Evolutionary conservation across 495 filamentous ascomycete genomes (phyloP).

Genomic region (Daldinia grandis): DNA sequence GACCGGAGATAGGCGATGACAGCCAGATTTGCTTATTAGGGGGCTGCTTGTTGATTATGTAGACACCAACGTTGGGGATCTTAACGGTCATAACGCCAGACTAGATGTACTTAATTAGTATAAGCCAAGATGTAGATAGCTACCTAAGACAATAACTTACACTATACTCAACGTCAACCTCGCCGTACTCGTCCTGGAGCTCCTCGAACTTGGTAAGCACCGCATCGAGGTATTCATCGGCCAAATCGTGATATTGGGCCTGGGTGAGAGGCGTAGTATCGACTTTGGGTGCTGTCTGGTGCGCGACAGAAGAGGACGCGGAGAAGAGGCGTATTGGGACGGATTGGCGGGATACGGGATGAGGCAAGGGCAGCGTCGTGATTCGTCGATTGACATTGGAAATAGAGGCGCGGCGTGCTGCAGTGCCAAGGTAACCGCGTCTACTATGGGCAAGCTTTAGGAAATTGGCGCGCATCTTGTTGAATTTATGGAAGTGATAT

Average conservation of each 20-base stretch:
- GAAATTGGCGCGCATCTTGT: conserved; percentile 44
- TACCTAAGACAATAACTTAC: conserved; percentile 54
- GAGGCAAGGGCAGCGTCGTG: not conserved
- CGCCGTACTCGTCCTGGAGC: conserved; percentile 66
- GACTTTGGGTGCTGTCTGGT: conserved; percentile 28
- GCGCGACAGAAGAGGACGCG: conserved; percentile 35
- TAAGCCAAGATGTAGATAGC: conserved; percentile 11
- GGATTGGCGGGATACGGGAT: conserved; percentile 6
- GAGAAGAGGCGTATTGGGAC: conserved; percentile 18
- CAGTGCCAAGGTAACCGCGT: conserved; percentile 21
- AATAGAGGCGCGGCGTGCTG: conserved; percentile 17
- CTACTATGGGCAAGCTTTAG: conserved; percentile 40
- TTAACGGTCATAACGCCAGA: conserved; percentile 83
- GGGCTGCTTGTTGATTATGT: conserved; percentile 96
- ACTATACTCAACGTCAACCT: conserved; percentile 72
- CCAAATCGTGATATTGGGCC: conserved; percentile 56
- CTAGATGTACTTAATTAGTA: conserved; percentile 52
- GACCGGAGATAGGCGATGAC: conserved; percentile 88
- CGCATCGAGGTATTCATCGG: conserved; percentile 62
- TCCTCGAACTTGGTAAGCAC: conserved; percentile 71
- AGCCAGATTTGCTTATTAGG: conserved; percentile 98
- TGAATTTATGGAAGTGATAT: not conserved
- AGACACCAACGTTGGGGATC: conserved; percentile 72
- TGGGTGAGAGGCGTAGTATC: conserved; percentile 48
- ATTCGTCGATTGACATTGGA: not conserved